phyloP scores from a whole-genome alignment of 2,329 filamentous ascomycete genomes.

The Sporothrix variecibatus region DNA sequence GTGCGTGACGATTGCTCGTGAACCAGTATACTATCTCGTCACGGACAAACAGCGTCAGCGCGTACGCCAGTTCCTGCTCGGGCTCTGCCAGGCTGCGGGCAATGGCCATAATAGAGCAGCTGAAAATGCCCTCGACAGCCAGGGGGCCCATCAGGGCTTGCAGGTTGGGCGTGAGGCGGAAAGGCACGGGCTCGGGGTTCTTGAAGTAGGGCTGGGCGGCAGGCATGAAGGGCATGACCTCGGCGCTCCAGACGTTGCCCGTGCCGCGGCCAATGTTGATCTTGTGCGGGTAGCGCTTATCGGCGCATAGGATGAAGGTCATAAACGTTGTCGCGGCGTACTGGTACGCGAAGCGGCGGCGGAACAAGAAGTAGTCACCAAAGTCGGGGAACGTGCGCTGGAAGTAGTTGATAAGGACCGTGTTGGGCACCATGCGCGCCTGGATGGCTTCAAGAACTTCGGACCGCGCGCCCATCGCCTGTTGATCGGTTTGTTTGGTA shows the following conservation, averaged over 20 bases:
- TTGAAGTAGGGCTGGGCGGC: constrained; percentile 84
- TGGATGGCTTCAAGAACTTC: constrained; percentile 96
- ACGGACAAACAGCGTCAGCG: constrained; percentile 89
- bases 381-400: constrained; percentile 83
- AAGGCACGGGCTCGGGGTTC: constrained; percentile 93
- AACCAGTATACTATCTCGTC: constrained; percentile 99
- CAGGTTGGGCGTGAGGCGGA: constrained; percentile 94
- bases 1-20: constrained; percentile 70
- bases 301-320: constrained; percentile 98
- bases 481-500: constrained; percentile 65
- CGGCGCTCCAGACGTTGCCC: constrained; percentile 94
- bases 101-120: constrained; percentile 94
- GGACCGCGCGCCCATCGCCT: constrained; percentile 70
- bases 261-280: constrained; percentile 84
- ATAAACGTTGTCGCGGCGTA: constrained; percentile 94
- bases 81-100: constrained; percentile 91
- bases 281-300: constrained; percentile 93
- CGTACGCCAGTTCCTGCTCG: constrained; percentile 87
- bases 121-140: constrained; percentile 93
- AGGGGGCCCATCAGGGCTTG: constrained; percentile 95
- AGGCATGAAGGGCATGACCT: constrained; percentile 89
- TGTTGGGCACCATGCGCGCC: constrained; percentile 86
- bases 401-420: constrained; percentile 85
- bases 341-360: constrained; percentile 94
- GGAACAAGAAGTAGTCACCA: constrained; percentile 97